Percentiles rank a stretch among this genome's conserved stretches.
These are phyloP conservation scores for Trichosporon sp. DNA, from an alignment of 1,284 basidiomycete genomes.

Conservation along the genomic window DNA sequence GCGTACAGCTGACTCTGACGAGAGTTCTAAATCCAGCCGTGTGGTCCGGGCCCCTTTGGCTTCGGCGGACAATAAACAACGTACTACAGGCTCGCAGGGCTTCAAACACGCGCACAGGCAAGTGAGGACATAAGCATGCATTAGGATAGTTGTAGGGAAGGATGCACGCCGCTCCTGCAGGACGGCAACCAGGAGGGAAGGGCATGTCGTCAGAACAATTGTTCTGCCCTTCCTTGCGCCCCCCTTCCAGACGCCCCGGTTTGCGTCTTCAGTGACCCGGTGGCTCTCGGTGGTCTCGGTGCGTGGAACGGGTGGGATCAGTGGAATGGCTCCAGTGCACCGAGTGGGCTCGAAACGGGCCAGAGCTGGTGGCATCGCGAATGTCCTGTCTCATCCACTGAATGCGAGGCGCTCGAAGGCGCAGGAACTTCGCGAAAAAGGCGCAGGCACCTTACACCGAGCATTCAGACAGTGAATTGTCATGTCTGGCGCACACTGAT, in stretches of 20 bases:
- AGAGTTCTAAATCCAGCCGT: conserved; percentile 2
- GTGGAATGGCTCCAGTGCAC: too few relatives aligned
- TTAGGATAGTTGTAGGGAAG: too few relatives aligned
- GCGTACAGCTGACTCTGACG: background rate
- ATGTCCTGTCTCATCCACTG: background rate
- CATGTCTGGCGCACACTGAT: background rate
- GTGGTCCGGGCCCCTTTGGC: background rate
- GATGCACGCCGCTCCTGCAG: too few relatives aligned
- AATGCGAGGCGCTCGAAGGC: background rate
- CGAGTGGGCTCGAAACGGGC: background rate
- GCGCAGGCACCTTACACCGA: conserved; percentile 3
- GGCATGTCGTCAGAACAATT: too few relatives aligned
- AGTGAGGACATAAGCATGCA: too few relatives aligned
- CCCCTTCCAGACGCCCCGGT: background rate
- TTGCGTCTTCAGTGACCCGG: too few relatives aligned
- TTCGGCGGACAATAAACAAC: background rate
- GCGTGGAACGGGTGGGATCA: background rate
- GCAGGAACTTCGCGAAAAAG: background rate
- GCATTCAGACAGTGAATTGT: conserved; percentile 3
- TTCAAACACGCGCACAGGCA: too few relatives aligned
- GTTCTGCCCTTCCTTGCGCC: too few relatives aligned
- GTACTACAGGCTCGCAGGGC: too few relatives aligned
- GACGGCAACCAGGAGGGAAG: too few relatives aligned
- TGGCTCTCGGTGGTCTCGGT: too few relatives aligned
- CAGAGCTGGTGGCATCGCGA: background rate